Evolutionary conservation across 1,139 yeast species (phyloP), one percentile per base, ranked within the genome.

Genomic region (Meyerozyma sp.): DNA sequence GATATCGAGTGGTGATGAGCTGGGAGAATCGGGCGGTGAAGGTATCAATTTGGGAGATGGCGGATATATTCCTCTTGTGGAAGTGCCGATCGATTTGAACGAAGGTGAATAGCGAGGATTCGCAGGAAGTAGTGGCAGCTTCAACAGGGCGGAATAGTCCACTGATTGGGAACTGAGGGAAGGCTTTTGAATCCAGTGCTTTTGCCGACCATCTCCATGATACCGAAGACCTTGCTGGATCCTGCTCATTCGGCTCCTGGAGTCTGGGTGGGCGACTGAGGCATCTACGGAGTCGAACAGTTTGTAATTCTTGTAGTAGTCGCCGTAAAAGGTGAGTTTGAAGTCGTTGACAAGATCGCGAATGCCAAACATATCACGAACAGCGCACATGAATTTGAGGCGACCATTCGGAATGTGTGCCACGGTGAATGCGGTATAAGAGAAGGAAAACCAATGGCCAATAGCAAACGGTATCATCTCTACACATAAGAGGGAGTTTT

Each of bases 391-490:
- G 21, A 82, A 73, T 26, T 77, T 68, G 42, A 89, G 57, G 43
- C 95, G 68, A 0, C 88, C 93, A 49, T 83, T 79, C 1, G 93
- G 91, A 45, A 85, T 66, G 7, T 65, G 65, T 5, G 76, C 61
- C 2, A 79, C 68, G 3, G 84, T 77, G 59, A 84, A 93, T 35
- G 90, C 95, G 6, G 68, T 67, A 63, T 84, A 86, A 7, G 89
- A 80, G 61, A 93, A 93, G 0, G 98, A 91, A 39, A 74, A 61
- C 84, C 93, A 84, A 65, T 93, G 98, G 10, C 95, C 86, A 29
- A 85, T 64, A 0, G 98, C 90, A 68, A 93, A 93, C 4, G 82
- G 87, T 16, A 91, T 73, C 70, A 93, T 75, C 57, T 94, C 98
- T 29, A 87, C 67, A 59, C 96, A 89, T 52, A 93, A 69, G 38